A percentile compares a stretch with the other conserved stretches of the same genome.
These are phyloP conservation scores for Plasmodium malariae DNA, from an alignment of 169 alveolate genomes.

Conservation along the genomic window DNA sequence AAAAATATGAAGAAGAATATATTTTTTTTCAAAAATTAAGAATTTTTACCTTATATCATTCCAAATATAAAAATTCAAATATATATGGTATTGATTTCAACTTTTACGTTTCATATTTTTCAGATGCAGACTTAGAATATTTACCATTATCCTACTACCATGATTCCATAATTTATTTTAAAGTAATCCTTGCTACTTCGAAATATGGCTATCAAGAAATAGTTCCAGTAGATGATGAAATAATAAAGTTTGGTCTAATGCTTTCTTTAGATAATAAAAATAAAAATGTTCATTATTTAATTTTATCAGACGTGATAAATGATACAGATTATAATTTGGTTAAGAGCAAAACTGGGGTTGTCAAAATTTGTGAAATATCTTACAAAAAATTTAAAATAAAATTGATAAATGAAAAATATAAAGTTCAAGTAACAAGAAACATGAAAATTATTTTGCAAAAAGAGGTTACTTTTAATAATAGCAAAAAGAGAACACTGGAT, in stretches of 20 bases:
- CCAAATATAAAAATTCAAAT: slow-evolving; percentile 24
- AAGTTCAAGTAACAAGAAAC: slow-evolving; percentile 46
- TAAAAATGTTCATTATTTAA: slow-evolving; percentile 68
- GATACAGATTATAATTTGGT: slow-evolving; percentile 51
- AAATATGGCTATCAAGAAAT: slow-evolving; percentile 59
- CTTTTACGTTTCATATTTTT: slow-evolving; percentile 61
- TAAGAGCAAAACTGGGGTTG: slow-evolving; percentile 55
- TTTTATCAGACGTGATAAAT: slow-evolving; percentile 23
- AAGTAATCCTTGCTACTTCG: slow-evolving; percentile 61
- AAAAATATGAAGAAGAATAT: slow-evolving; percentile 66
- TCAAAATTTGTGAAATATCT: slow-evolving; percentile 48
- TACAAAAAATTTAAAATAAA: slow-evolving; percentile 32
- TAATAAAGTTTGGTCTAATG: slow-evolving; percentile 49
- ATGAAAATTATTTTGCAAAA: slow-evolving; percentile 62
- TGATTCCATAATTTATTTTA: slow-evolving; percentile 67
- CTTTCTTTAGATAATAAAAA: slow-evolving; percentile 75
- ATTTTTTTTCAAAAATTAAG: slow-evolving; percentile 36
- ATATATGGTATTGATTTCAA: slow-evolving; percentile 66
- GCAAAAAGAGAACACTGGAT: slow-evolving; percentile 32
- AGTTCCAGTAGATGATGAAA: slow-evolving; percentile 73
- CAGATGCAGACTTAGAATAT: slow-evolving; percentile 36
- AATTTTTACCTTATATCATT: slow-evolving; percentile 47
- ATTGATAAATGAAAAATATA: slow-evolving; percentile 20
- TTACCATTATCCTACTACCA: slow-evolving; percentile 68
- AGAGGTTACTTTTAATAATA: slow-evolving; percentile 59